Evolutionary conservation across 202 grass and related monocot genomes (phyloP).

Genomic region (Zoysia matrella): DNA sequence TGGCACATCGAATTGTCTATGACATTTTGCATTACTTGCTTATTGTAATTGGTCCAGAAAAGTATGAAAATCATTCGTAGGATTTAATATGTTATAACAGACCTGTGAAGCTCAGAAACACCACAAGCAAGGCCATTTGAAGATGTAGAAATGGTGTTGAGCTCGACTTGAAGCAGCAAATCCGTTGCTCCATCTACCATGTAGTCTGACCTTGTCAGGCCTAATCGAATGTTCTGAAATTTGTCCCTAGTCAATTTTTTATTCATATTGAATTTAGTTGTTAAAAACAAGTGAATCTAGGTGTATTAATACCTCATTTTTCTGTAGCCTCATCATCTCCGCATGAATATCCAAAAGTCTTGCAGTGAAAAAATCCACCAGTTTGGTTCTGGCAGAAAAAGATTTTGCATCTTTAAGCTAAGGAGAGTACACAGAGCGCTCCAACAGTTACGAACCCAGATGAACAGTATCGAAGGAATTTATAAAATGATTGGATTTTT

Average conservation of each 20-base stretch:
- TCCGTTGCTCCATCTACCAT: conserved; percentile 79
- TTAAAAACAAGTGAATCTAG: background rate
- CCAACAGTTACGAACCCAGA: background rate
- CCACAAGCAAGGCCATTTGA: conserved; percentile 81
- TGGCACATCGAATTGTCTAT: no score
- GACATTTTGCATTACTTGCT: no score
- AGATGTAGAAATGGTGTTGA: conserved; percentile 87
- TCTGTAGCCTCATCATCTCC: conserved; percentile 53
- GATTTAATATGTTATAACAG: conserved; percentile 16
- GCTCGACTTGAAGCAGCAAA: conserved; percentile 83
- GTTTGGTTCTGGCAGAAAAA: conserved; percentile 54
- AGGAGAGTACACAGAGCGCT: background rate
- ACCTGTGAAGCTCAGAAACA: conserved; percentile 84
- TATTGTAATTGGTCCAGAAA: background rate
- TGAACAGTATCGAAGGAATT: background rate
- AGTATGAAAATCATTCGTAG: background rate
- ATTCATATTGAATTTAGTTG: background rate
- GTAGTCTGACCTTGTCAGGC: conserved; percentile 89
- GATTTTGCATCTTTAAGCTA: background rate
- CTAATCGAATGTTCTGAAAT: conserved; percentile 74
- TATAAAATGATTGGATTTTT: background rate
- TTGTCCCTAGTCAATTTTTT: conserved; percentile 6
- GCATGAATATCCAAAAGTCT: conserved; percentile 71
- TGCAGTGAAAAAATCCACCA: conserved; percentile 62
- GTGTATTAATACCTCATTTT: conserved; percentile 48